Evolutionary conservation across 192 early-diverging fungal genomes (phyloP), one percentile per base, ranked within the genome.

Genomic region (Coemansia sp.): DNA sequence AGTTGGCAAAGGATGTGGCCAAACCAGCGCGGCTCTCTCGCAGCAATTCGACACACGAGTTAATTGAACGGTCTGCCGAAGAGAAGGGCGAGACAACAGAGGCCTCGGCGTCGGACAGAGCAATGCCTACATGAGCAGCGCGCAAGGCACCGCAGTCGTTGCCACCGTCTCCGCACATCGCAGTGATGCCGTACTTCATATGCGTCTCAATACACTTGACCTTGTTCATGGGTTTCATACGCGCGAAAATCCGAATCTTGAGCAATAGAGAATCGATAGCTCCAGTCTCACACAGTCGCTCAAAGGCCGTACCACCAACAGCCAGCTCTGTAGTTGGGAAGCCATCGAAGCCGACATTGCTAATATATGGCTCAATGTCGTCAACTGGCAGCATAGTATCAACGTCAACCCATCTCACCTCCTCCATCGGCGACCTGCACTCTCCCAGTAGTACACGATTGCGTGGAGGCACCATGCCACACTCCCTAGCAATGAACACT

Each of bases 101-200:
- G 3, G 90, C 87, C 62, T 92, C 91, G 42, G 91, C 87, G 57
- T 91, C 90, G 39, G 89, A 91, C 36, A 94, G 73, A 3, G 92
- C 92, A 23, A 94, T 71, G 42, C 92, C 92, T 40, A 87, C 90
- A 57, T 94, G 92, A 8, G 91, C 85, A 20, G 90, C 89, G 42
- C 90, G 88, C 53, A 94, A 73, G 8, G 92, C 91, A 26, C 89
- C 90, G 62, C 88, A 89, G 69, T 94, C 92, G 68, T 94, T 94
- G 39, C 90, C 91, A 72, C 92, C 92, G 62, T 94, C 92, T 59
- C 92, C 92, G 73, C 89, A 90, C 92, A 94, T 94, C 34, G 87
- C 90, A 11, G 88, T 89, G 60, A 93, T 86, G n/a, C 82, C 86
- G 35, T 79, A 81, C 60, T 87, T 86, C 89, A 93, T 91, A 59